Evolutionary conservation across 768 basidiomycete species (phyloP), one percentile per base, ranked within the genome.

Genomic region (Lentinula guzmanii): DNA sequence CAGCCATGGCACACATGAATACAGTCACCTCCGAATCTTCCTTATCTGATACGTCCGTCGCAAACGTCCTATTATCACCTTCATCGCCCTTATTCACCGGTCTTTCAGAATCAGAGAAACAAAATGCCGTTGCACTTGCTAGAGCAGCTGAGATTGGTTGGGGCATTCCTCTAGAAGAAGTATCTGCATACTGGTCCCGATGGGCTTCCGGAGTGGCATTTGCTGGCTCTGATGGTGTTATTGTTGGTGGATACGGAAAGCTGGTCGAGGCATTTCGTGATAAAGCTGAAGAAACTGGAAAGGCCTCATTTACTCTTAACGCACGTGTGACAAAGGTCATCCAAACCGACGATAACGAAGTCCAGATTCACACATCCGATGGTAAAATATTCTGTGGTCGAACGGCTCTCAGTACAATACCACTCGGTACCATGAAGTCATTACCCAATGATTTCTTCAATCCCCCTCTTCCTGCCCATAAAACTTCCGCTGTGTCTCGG

Each of bases 191-290:
- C 11, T 61, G 52, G 50, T 42, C 53, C 5, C 28, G 24, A 24
- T 61, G 53, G 52, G 51, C 60, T 28, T 52, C 60, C 6, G 52
- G 52, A n/a, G 34, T 61, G 6, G 60, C 60, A 16, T 61, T 53
- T 28, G 51, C 60, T 11, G 60, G 60, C 8, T 39, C 52, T 31
- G 60, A 61, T 45, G 60, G 60, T 21, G 24, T 61, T 24, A 34
- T 61, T 34, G n/a, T 53, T 11, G 60, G 60, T 16, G 60, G 60
- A 37, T 61, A 61, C 15, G 60, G 51, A 4, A 52, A 43, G 24
- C 34, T 61, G 15, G 39, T 37, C 5, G 21, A n/a, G 28, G 15
- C 60, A n/a, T 28, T 61, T 10, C 18, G 51, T n/a, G 11, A 16
- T 15, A 45, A 45, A 11, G 58, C 48, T 13, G 58, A 60, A 51